Evolutionary conservation across 345 rosid species (phyloP).

Genomic region (Bruguiera sexangula): DNA sequence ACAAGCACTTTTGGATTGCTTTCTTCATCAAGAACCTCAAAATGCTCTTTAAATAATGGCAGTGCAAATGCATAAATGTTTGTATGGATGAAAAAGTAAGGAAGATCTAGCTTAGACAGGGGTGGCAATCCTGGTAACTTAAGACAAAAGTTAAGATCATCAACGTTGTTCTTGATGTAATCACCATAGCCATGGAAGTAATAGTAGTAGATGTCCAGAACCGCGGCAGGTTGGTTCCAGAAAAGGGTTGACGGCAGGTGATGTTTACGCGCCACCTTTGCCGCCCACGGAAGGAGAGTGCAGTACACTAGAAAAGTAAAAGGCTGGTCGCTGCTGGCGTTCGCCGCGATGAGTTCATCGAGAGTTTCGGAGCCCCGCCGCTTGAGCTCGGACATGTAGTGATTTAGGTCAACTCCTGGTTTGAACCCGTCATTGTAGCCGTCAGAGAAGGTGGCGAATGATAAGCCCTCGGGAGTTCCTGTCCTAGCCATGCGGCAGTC

Average conservation of each 20-base stretch:
- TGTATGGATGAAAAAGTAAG: slow-evolving; percentile 46
- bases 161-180: slow-evolving; percentile 20
- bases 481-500: slow-evolving; percentile 39
- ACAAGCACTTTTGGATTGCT: slow-evolving; percentile 44
- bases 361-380: slow-evolving; percentile 42
- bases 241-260: slow-evolving; percentile 40
- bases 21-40: slow-evolving; percentile 36
- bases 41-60: slow-evolving; percentile 22
- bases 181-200: slow-evolving; percentile 45
- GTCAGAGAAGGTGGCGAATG: slow-evolving; percentile 50
- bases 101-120: slow-evolving; percentile 39
- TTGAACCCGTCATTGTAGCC: slow-evolving; percentile 58
- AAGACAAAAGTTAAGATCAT: slow-evolving; percentile 16
- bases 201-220: slow-evolving; percentile 52
- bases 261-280: slow-evolving; percentile 41
- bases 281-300: slow-evolving; percentile 52
- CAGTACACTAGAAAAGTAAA: slow-evolving; percentile 47
- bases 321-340: slow-evolving; percentile 16
- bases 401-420: slow-evolving; percentile 18
- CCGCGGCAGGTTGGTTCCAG: slow-evolving; percentile 74
- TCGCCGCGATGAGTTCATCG: slow-evolving; percentile 26
- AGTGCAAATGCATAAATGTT: slow-evolving; percentile 13
- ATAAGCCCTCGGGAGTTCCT: slow-evolving; percentile 30
- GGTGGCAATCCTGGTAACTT: slow-evolving; percentile 47
- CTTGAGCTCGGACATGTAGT: slow-evolving; percentile 34